Base-by-base conservation (phyloP, 192 early-diverging fungal species). In the Paraglomus occultum region DNA sequence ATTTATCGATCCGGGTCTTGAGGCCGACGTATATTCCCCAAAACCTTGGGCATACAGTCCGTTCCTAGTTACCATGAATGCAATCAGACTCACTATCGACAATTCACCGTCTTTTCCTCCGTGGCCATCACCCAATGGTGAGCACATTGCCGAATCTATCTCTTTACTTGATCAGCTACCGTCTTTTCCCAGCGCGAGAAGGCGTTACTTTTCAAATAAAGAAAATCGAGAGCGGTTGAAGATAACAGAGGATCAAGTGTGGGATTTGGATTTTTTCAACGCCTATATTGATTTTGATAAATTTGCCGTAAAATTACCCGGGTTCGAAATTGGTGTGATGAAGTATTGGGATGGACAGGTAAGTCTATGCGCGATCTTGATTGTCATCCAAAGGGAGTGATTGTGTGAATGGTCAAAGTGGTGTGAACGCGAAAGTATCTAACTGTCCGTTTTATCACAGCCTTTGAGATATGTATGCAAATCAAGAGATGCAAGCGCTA, bases 401-500 rank as follows among this genome's bases (percentile, higher is more conserved):
- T 2, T 66, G 67, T 84, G 20, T 75, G 52, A 18, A 76, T 86
- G 15, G 31, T 31, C 3, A 31, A 3, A 31, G 31, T 31, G 31
- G 1, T 23, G 2, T 31, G 15, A 11, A 12, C 15, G 0, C 12
- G 31, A 52, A 4, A 42, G 59, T 8, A 1, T 49, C 43, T 38
- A 42, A 59, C 22, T 67, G 65, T 79, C 79, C 75, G 67, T 81
- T 69, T 73, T 80, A 62, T 71, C 77, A 42, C 84, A 94, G 80
- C 92, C 92, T 47, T 71, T 92, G 62, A 84, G 88, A 8, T 83
- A 89, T 59, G 79, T 94, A 17, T 81, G 85, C 70, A 94, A 94
- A 73, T 78, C 84, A 15, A 67, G 79, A 45, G 80, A 85, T 39
- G 82, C 81, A 39, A 79, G 83, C 14, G 70, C 79, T 0, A 77